These are phyloP conservation scores for Chlamydomonas urium DNA, from an alignment of 139 green algal genomes.

Conservation along the genomic window DNA sequence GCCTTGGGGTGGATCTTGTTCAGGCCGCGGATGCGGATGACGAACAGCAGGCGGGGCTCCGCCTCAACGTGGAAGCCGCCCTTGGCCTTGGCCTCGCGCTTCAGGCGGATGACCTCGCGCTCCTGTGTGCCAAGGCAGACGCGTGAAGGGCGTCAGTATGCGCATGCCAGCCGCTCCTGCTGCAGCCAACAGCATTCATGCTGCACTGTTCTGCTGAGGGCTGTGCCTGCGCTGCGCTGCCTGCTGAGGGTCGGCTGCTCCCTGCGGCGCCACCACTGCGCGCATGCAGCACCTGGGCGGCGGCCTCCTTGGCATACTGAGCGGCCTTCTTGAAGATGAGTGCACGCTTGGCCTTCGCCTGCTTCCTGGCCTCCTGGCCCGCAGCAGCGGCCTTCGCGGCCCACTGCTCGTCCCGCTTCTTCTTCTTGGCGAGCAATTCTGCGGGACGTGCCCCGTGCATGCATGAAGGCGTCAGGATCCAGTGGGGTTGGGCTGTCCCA, in stretches of 20 bases:
- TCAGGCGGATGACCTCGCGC: slow-evolving; percentile 83
- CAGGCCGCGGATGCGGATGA: slow-evolving; percentile 93
- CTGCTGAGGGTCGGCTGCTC: slow-evolving; percentile 11
- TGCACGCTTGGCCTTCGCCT: slow-evolving; percentile 55
- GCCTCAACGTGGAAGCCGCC: slow-evolving; percentile 92
- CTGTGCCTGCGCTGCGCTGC: neutral
- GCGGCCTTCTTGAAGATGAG: slow-evolving; percentile 97
- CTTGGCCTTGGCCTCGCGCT: slow-evolving; percentile 85
- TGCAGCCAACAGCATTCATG: slow-evolving; percentile 4
- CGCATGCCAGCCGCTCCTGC: neutral
- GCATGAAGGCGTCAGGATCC: no score
- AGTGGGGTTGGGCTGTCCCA: no score
- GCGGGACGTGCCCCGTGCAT: no score
- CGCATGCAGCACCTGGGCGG: slow-evolving; percentile 58
- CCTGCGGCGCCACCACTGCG: neutral
- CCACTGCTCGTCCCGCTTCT: slow-evolving; percentile 63
- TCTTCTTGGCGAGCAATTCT: slow-evolving; percentile 89
- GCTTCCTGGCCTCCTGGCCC: slow-evolving; percentile 59
- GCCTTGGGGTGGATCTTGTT: slow-evolving; percentile 95
- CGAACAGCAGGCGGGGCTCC: slow-evolving; percentile 93
- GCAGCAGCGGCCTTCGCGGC: slow-evolving; percentile 66
- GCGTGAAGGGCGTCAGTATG: neutral
- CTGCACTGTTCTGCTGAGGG: neutral
- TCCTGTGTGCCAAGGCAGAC: slow-evolving; percentile 60
- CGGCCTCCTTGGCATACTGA: slow-evolving; percentile 96